Conservation (phyloP, 140 eudicot species). For the Ambrosia hybrid region DNA sequence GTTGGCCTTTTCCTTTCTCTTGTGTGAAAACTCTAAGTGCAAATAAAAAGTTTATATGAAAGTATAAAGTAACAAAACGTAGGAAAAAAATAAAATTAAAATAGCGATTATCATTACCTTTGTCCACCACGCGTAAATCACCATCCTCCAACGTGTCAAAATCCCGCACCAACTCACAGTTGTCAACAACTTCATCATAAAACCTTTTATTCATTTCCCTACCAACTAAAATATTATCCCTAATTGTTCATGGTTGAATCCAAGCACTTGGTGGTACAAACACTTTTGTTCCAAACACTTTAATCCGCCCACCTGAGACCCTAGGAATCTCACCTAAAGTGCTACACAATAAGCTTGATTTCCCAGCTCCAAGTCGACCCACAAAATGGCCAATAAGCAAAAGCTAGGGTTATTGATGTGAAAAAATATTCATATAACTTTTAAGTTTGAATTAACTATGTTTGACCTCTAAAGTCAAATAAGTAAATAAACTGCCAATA, state of each 20-base stretch:
- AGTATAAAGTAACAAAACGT: no score
- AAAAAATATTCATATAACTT: no score
- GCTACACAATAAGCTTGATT: slow-evolving; percentile 75
- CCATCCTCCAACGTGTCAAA: slow-evolving; percentile 63
- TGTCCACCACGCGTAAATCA: slow-evolving; percentile 62
- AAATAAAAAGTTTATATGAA: no score
- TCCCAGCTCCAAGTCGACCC: slow-evolving; percentile 91
- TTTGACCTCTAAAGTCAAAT: no score
- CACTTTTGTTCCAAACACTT: slow-evolving; percentile 72
- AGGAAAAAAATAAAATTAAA: no score
- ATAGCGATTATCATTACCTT: no score
- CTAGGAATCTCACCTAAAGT: slow-evolving; percentile 87
- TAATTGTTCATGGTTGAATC: slow-evolving; percentile 84
- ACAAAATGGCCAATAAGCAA: slow-evolving; percentile 46
- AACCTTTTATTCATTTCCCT: slow-evolving; percentile 49
- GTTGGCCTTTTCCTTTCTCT: no score
- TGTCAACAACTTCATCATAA: slow-evolving; percentile 66
- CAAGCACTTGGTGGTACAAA: slow-evolving; percentile 94
- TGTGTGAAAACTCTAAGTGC: no score
- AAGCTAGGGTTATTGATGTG: no score
- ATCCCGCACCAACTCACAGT: slow-evolving; percentile 71
- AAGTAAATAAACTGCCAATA: no score
- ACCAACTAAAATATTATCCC: slow-evolving; percentile 83
- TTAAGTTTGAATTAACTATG: no score
- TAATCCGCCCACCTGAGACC: slow-evolving; percentile 53